phyloP scores from a whole-genome alignment of 768 basidiomycete genomes.

The Hygrophorus pudorinus region DNA sequence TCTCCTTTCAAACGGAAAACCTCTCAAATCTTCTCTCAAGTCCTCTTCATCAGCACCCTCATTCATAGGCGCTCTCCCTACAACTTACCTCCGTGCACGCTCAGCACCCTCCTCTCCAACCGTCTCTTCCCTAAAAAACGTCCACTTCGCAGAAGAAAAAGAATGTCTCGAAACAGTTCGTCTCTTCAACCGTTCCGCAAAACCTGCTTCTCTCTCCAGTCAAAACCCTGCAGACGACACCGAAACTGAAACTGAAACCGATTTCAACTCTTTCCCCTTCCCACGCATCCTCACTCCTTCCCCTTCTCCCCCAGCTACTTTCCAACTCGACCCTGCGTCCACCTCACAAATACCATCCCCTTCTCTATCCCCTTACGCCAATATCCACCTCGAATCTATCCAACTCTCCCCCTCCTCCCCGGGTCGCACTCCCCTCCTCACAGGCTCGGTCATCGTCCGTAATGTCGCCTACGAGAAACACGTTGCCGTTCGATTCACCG shows the following conservation, averaged over 20 bases:
- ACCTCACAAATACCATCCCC: constrained; percentile 20
- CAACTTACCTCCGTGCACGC: constrained; percentile 23
- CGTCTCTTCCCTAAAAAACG: constrained; percentile 51
- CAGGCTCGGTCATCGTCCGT: constrained; percentile 72
- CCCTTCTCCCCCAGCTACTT: constrained; percentile 7
- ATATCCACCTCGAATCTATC: constrained; percentile 24
- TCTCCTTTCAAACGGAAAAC: constrained; percentile 66
- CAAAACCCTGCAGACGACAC: constrained; percentile 26
- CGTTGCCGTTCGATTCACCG: constrained; percentile 79
- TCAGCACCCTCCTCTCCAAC: constrained; percentile 55
- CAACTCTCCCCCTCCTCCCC: constrained; percentile 12
- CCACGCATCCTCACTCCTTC: constrained; percentile 7
- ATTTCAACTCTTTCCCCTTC: constrained; percentile 23
- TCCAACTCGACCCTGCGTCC: constrained; percentile 14
- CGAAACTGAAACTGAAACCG: constrained; percentile 38
- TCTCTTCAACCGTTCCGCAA: constrained; percentile 56
- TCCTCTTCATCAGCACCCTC: constrained; percentile 38
- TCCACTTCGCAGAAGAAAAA: constrained; percentile 78
- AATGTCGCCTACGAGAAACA: constrained; percentile 84
- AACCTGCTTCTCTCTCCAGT: constrained; percentile 46
- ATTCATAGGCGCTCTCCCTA: constrained; percentile 19
- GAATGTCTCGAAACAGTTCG: constrained; percentile 52
- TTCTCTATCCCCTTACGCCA: constrained; percentile 14
- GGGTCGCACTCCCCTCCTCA: constrained; percentile 23
- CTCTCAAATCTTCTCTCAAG: constrained; percentile 82